Evolutionary conservation across 192 early-diverging fungal species (phyloP).

Genomic region (Coemansia sp.): DNA sequence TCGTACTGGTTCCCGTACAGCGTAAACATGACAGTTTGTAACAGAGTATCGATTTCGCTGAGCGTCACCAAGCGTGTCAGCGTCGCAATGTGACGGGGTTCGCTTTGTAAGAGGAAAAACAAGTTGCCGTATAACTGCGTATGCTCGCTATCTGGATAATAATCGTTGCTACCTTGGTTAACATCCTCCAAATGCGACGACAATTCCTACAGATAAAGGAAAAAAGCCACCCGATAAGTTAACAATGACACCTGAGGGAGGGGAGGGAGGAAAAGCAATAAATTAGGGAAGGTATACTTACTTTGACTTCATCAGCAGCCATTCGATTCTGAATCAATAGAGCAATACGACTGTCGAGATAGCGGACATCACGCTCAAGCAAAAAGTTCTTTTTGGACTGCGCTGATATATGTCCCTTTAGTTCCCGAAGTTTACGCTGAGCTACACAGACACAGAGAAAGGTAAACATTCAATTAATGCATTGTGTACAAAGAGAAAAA

Average conservation of each 20-base stretch:
- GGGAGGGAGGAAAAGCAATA: not conserved
- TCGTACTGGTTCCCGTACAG: constrained; percentile 97
- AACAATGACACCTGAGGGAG: not conserved
- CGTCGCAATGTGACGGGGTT: constrained; percentile 88
- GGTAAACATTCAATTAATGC: constrained; percentile 12
- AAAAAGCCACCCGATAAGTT: not conserved
- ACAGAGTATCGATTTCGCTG: constrained; percentile 88
- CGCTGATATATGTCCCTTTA: constrained; percentile 87
- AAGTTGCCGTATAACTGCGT: constrained; percentile 89
- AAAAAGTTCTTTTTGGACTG: constrained; percentile 97
- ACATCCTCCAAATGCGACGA: constrained; percentile 57
- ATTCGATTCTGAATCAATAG: constrained; percentile 92
- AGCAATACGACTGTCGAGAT: constrained; percentile 89
- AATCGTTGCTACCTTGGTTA: constrained; percentile 52
- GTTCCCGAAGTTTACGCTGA: constrained; percentile 79
- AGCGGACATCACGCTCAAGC: constrained; percentile 90
- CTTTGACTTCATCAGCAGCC: constrained; percentile 81
- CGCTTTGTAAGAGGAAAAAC: constrained; percentile 89
- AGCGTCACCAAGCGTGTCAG: constrained; percentile 83
- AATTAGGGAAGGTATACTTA: constrained; percentile 11
- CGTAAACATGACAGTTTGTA: constrained; percentile 97
- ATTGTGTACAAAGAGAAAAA: constrained; percentile 13
- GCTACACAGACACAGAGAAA: constrained; percentile 53
- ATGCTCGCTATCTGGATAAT: constrained; percentile 79
- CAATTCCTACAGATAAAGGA: constrained; percentile 30